Percentiles rank a stretch among this genome's conserved stretches.
Conservation (phyloP, 768 basidiomycete genomes). For the Baorangia bicolor region DNA sequence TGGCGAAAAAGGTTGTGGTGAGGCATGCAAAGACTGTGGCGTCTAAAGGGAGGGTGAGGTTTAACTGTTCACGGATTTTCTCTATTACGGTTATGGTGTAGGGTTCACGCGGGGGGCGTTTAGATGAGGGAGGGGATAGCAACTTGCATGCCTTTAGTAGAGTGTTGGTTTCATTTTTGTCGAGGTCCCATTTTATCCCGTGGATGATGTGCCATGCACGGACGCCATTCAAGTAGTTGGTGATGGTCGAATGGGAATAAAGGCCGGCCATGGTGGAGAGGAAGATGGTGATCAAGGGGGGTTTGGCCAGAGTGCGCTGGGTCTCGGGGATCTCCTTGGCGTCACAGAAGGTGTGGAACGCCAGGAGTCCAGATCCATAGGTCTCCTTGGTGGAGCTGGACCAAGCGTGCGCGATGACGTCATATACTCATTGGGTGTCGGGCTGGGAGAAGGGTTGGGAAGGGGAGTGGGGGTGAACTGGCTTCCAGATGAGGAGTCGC, state of each 20-base stretch:
- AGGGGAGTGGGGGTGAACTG: too few species aligned
- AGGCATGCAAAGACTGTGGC: constrained; percentile 39
- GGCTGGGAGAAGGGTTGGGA: too few species aligned
- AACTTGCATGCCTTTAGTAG: constrained; percentile 11
- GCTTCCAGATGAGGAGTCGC: too few species aligned
- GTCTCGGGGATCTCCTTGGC: constrained; percentile 1
- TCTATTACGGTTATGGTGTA: constrained; percentile 12
- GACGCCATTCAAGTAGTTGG: constrained; percentile 8
- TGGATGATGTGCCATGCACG: background rate
- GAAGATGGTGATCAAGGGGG: constrained; percentile 13
- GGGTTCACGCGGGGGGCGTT: background rate
- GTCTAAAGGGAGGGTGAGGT: constrained; percentile 26
- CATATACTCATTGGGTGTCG: background rate
- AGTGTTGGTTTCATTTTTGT: constrained; percentile 4
- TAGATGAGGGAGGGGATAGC: constrained; percentile 8
- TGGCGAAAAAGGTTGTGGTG: constrained; percentile 39
- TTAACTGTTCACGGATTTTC: background rate
- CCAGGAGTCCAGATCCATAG: background rate
- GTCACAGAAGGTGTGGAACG: background rate
- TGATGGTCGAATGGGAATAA: constrained; percentile 9
- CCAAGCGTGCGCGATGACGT: background rate
- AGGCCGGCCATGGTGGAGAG: background rate
- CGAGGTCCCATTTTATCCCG: background rate
- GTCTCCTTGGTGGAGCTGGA: background rate
- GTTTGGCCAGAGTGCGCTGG: background rate